Conservation (phyloP, 2,329 filamentous ascomycete genomes). For the Monascus ruber region DNA sequence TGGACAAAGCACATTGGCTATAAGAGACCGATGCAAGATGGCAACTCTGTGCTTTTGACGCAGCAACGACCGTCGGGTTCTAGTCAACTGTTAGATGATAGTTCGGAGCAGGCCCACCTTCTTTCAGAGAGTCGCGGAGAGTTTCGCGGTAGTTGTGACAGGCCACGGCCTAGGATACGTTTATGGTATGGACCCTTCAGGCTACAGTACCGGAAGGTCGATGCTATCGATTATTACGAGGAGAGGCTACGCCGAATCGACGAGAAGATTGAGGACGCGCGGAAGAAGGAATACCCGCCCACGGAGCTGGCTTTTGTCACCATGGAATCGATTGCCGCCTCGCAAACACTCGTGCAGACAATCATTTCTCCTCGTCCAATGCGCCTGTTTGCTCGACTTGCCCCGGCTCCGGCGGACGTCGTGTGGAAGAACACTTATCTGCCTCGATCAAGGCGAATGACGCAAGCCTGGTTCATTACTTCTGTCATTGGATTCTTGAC, state of each 20-base stretch:
- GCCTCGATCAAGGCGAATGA: constrained; percentile 58
- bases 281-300: constrained; percentile 64
- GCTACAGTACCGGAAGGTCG: constrained; percentile 59
- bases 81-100: constrained; percentile 25
- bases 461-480: constrained; percentile 75
- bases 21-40: constrained; percentile 37
- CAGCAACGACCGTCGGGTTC: constrained; percentile 35
- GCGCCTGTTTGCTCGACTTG: constrained; percentile 70
- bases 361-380: constrained; percentile 83
- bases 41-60: constrained; percentile 35
- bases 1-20: constrained; percentile 69
- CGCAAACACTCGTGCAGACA: constrained; percentile 92
- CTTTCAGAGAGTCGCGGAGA: constrained; percentile 31
- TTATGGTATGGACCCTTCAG: constrained; percentile 70
- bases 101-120: constrained; percentile 52
- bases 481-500: constrained; percentile 71
- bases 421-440: constrained; percentile 92
- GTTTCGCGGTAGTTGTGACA: constrained; percentile 35
- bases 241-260: constrained; percentile 72
- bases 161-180: constrained; percentile 52
- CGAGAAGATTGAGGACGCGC: constrained; percentile 56
- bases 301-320: constrained; percentile 89
- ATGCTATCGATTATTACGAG: constrained; percentile 91
- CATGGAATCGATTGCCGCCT: constrained; percentile 86
- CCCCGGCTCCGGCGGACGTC: constrained; percentile 83